Conservation (phyloP, 139 green algal genomes). For the Volvox africanus region DNA sequence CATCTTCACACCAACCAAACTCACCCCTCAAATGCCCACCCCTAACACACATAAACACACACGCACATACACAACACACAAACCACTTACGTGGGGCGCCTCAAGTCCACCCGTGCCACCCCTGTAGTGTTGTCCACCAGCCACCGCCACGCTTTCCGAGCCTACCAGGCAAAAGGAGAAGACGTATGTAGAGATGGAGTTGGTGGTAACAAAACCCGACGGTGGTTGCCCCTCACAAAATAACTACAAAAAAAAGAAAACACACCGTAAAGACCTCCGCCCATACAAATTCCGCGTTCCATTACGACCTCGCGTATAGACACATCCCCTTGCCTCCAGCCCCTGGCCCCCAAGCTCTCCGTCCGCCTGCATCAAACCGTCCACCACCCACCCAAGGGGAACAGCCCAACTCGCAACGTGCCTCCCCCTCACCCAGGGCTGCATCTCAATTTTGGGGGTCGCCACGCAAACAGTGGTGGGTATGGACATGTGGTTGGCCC, state of each 20-base stretch:
- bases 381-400: too few species aligned
- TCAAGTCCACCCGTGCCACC: conserved; percentile 70
- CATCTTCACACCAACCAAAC: too few species aligned
- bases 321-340: too few species aligned
- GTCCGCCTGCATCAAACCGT: not conserved
- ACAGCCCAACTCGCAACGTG: not conserved
- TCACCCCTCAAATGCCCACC: too few species aligned
- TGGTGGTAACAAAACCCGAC: not conserved
- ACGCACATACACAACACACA: too few species aligned
- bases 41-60: too few species aligned
- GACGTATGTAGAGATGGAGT: not conserved
- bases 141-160: conserved; percentile 51
- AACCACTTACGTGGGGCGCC: conserved; percentile 62
- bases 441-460: conserved; percentile 56
- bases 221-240: not conserved
- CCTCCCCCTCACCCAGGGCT: conserved; percentile 53
- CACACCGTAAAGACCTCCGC: too few species aligned
- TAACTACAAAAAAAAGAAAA: not conserved
- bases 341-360: too few species aligned
- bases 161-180: conserved; percentile 28
- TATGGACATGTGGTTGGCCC: not conserved
- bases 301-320: too few species aligned
- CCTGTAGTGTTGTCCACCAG: conserved; percentile 62
- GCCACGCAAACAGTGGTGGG: not conserved
- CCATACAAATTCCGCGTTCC: too few species aligned